Evolutionary conservation across 129 eudicot genomes (phyloP).

Genomic region (Smallanthus sonchifolius): DNA sequence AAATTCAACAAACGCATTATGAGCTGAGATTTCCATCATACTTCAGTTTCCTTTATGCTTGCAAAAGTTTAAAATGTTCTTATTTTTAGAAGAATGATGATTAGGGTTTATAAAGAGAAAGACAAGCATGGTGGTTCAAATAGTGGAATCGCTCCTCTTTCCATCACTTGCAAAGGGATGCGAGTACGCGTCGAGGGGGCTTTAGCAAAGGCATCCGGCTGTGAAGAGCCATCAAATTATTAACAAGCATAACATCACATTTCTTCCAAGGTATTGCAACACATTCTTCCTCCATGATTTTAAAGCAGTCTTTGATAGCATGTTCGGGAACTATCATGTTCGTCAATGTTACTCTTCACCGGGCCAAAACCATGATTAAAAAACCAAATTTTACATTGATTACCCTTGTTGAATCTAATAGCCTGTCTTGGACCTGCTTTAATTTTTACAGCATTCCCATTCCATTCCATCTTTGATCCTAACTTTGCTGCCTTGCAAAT

Average conservation of each 20-base stretch:
- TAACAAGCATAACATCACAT: slow-evolving; percentile 25
- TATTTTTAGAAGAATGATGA: background rate
- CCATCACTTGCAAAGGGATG: slow-evolving; percentile 29
- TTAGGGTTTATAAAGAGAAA: background rate
- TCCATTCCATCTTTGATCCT: slow-evolving; percentile 14
- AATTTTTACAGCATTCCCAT: background rate
- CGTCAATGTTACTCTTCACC: background rate
- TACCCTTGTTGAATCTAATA: background rate
- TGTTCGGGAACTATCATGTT: background rate
- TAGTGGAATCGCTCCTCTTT: background rate
- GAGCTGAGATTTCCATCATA: too few relatives aligned
- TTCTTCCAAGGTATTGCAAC: slow-evolving; percentile 33
- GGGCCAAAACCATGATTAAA: slow-evolving; percentile 33
- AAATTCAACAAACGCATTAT: too few relatives aligned
- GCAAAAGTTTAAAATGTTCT: too few relatives aligned
- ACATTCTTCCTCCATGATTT: slow-evolving; percentile 30
- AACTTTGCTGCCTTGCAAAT: background rate
- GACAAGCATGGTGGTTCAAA: background rate
- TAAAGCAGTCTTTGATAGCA: slow-evolving; percentile 4
- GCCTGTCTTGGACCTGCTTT: background rate
- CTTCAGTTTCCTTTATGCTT: too few relatives aligned
- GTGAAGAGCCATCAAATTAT: slow-evolving; percentile 25
- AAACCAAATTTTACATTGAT: slow-evolving; percentile 8
- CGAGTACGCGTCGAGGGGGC: slow-evolving; percentile 24
- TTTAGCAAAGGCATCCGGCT: background rate